Evolutionary conservation across 2,329 filamentous ascomycete species (phyloP).

Genomic region (Apiospora rasikravindrae): DNA sequence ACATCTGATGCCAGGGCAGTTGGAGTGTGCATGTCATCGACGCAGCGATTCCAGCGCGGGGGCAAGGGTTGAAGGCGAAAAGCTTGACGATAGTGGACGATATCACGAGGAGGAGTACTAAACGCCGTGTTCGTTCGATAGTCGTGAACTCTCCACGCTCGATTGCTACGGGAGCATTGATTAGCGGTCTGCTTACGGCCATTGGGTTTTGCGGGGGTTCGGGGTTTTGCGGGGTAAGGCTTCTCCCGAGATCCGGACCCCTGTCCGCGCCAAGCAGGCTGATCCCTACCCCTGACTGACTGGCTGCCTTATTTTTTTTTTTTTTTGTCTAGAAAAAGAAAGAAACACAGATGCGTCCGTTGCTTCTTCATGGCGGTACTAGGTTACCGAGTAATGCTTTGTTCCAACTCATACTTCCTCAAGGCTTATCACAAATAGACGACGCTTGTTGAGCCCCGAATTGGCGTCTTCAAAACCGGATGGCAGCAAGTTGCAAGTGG

Average conservation of each 20-base stretch:
- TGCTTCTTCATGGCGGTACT: neutral
- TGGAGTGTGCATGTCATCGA: too few relatives aligned
- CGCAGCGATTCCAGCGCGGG: too few relatives aligned
- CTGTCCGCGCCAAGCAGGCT: neutral
- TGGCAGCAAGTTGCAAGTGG: too few relatives aligned
- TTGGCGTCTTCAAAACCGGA: neutral
- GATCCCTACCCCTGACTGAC: neutral
- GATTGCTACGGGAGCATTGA: neutral
- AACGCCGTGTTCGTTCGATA: neutral
- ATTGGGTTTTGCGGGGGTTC: neutral
- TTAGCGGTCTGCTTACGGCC: neutral
- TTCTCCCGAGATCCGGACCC: neutral
- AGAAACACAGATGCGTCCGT: neutral
- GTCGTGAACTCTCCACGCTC: neutral
- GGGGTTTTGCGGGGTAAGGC: neutral
- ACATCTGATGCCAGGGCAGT: too few relatives aligned
- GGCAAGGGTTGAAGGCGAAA: neutral
- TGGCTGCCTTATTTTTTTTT: too few relatives aligned
- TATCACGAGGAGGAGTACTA: neutral
- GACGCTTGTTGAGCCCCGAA: neutral
- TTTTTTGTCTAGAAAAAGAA: neutral
- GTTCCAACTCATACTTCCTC: neutral
- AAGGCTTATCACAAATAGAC: neutral
- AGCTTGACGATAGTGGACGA: neutral
- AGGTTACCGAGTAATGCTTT: too few relatives aligned